A percentile compares a stretch with the other conserved stretches of the same genome.
Conservation (phyloP, 1,139 yeast genomes). For the Pichia sp. region DNA sequence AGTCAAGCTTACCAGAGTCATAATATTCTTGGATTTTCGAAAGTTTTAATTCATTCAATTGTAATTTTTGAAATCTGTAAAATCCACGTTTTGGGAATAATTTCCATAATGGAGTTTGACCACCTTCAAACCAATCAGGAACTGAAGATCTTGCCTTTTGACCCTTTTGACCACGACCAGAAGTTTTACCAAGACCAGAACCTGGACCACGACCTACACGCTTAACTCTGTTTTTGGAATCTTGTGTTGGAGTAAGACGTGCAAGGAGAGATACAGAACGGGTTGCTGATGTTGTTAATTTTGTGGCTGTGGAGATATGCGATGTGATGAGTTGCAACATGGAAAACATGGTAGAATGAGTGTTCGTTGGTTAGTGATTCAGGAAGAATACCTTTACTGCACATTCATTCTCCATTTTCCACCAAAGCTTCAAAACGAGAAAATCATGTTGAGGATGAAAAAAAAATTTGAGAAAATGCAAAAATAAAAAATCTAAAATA, state of each 20-base stretch:
- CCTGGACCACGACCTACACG: constrained; percentile 97
- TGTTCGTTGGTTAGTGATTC: background rate
- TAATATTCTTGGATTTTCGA: constrained; percentile 55
- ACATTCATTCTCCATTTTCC: background rate
- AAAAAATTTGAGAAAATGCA: background rate
- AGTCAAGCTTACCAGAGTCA: constrained; percentile 59
- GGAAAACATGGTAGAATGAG: constrained; percentile 13
- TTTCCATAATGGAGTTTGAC: constrained; percentile 90
- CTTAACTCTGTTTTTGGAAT: constrained; percentile 40
- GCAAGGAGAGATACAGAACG: constrained; percentile 25
- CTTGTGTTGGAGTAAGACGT: constrained; percentile 26
- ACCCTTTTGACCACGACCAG: constrained; percentile 98
- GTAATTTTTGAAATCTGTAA: constrained; percentile 37
- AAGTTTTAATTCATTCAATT: constrained; percentile 49
- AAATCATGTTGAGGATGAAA: background rate
- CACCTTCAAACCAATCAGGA: constrained; percentile 96
- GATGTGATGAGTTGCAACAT: background rate
- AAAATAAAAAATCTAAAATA: background rate
- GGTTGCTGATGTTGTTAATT: background rate
- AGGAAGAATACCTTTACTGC: background rate
- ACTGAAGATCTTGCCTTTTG: constrained; percentile 93
- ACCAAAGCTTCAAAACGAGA: background rate
- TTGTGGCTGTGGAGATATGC: background rate
- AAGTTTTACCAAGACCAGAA: constrained; percentile 85
- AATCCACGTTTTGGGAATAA: constrained; percentile 90